Conservation (phyloP, 2,329 filamentous ascomycete genomes). For the Paraconiothyrium sp. region DNA sequence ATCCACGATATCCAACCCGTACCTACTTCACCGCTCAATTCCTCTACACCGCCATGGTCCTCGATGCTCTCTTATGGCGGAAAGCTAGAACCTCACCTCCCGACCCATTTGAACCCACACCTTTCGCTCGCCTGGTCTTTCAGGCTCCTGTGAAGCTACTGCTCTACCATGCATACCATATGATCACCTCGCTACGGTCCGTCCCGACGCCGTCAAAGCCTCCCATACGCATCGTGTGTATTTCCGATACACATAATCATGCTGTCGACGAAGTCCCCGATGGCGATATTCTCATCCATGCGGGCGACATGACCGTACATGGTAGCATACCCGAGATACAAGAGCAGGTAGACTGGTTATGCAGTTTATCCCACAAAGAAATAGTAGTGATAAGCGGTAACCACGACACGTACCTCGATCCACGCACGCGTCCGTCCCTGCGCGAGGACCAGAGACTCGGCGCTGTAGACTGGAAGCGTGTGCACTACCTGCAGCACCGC, state of each 20-base stretch:
- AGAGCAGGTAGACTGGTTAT: constrained; percentile 84
- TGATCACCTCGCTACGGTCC: constrained; percentile 74
- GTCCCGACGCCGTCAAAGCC: constrained; percentile 66
- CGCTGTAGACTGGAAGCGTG: constrained; percentile 69
- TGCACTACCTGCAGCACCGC: constrained; percentile 80
- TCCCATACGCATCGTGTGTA: constrained; percentile 80
- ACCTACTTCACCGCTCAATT: constrained; percentile 10
- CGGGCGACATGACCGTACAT: constrained; percentile 81
- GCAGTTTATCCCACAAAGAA: constrained; percentile 74
- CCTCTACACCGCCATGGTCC: constrained; percentile 35
- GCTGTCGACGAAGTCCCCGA: constrained; percentile 69
- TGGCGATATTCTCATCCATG: constrained; percentile 89
- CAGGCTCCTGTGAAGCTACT: constrained; percentile 72
- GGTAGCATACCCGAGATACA: constrained; percentile 81
- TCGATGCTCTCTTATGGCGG: constrained; percentile 39
- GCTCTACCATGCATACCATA: constrained; percentile 68
- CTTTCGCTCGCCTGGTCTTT: constrained; percentile 70
- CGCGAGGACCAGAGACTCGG: constrained; percentile 63
- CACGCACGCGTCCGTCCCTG: constrained; percentile 63
- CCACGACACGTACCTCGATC: constrained; percentile 87
- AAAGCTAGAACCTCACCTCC: constrained; percentile 25
- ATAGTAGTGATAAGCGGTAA: constrained; percentile 89
- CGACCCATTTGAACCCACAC: constrained; percentile 58
- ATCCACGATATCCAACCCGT: constrained; percentile 14
- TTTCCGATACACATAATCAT: constrained; percentile 86